Evolutionary conservation across 2,329 filamentous ascomycete species (phyloP), one percentile per base, ranked within the genome.

Genomic region (Colletotrichum incanum): DNA sequence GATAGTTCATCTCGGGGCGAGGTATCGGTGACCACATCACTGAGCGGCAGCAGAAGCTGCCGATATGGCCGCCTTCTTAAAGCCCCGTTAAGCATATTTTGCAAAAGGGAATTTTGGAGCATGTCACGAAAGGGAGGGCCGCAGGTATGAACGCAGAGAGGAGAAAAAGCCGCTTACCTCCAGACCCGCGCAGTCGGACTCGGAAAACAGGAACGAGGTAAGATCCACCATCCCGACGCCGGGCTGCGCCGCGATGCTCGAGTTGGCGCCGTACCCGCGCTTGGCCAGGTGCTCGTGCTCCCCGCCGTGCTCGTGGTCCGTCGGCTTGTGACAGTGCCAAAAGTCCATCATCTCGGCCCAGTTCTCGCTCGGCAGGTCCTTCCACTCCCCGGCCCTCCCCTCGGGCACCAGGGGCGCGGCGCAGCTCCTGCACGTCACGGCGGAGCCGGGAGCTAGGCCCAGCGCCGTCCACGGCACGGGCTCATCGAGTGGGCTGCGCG

Each of bases 281-380:
- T 86, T 84, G 43, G 88, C 85, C 20, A 90, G 85, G 56, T 82
- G 81, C n/a, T 88, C 83, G 28, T 87, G 77, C 39, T 85, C 79
- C 8, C 69, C 65, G 0, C 34, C 47, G 16, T n/a, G 75, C 23
- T 81, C 81, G 73, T 90, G 85, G 67, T 91, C 86, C 73, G 91
- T 87, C 49, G 97, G 96, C 82, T 98, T 98, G 82, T 99, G 96
- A 78, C 96, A 99, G 82, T 99, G 97, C 96, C 96, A 99, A 76
- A 99, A 97, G 81, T 99, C 97, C 96, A 99, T 99, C 95, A 99
- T 97, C 84, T 99, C 96, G 0, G 96, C 97, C 96, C 96, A 99
- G 78, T 98, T 96, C 77, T 97, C 95, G 78, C 95, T 98, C 0
- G 96, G 96, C 23, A 99, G 85, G 78, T 99, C 95, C 82, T 96